Evolutionary conservation across 805 yeast genomes (phyloP).

Genomic region (Priceomyces carsonii): DNA sequence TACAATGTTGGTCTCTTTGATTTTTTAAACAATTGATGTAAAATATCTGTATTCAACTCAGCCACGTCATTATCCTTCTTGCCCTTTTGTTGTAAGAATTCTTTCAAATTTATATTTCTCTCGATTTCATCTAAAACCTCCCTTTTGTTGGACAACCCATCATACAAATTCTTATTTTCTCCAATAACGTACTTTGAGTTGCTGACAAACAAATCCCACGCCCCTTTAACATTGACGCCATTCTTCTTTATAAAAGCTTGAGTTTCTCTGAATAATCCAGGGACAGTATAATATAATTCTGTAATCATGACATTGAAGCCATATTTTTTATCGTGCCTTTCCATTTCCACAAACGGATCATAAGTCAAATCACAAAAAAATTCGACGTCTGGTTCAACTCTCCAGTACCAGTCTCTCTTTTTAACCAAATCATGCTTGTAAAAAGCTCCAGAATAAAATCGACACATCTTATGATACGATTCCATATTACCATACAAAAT

Average conservation of each 20-base stretch:
- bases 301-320: conserved; percentile 81
- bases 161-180: conserved; percentile 19
- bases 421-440: conserved; percentile 74
- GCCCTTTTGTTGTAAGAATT: conserved; percentile 18
- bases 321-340: conserved; percentile 63
- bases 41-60: conserved; percentile 25
- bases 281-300: conserved; percentile 81
- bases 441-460: conserved; percentile 85
- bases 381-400: conserved; percentile 91
- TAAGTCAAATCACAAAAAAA: conserved; percentile 89
- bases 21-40: conserved; percentile 39
- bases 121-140: conserved; percentile 31
- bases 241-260: conserved; percentile 54
- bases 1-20: conserved; percentile 29
- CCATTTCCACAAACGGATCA: conserved; percentile 89
- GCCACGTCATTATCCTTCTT: conserved; percentile 25
- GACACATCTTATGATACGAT: conserved; percentile 92
- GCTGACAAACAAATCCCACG: conserved; percentile 68
- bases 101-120: conserved; percentile 23
- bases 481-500: conserved; percentile 81
- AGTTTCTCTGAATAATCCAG: conserved; percentile 76
- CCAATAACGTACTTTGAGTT: conserved; percentile 27
- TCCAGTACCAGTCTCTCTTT: conserved; percentile 89
- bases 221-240: conserved; percentile 49
- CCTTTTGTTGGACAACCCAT: conserved; percentile 13